Evolutionary conservation across 2,329 filamentous ascomycete species (phyloP).

Genomic region (Fusarium keratoplasticum): DNA sequence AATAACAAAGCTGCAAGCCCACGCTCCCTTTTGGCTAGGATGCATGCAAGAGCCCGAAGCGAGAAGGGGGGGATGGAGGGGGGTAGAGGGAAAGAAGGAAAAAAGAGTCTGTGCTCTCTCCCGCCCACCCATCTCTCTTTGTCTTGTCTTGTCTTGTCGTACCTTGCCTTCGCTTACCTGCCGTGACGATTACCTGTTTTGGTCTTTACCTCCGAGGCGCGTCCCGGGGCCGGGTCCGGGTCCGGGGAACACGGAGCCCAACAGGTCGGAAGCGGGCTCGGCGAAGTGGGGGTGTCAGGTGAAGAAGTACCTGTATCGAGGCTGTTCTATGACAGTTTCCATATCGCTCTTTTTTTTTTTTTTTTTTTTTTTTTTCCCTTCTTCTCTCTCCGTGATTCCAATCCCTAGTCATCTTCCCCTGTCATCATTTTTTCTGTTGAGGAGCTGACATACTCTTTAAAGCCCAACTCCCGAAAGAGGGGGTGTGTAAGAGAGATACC

Average conservation of each 20-base stretch:
- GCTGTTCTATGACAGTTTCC: neutral
- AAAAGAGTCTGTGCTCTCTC: conserved; percentile 4
- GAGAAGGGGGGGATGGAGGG: neutral
- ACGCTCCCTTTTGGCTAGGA: neutral
- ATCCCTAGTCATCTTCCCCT: neutral
- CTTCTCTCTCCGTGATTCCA: neutral
- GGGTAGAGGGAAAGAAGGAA: neutral
- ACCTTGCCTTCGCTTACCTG: neutral
- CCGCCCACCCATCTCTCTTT: neutral
- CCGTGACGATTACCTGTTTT: conserved; percentile 25
- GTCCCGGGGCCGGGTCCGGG: conserved; percentile 19
- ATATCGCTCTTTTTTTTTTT: neutral
- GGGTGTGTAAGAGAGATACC: neutral
- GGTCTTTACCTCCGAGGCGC: conserved; percentile 19
- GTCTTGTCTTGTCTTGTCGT: neutral
- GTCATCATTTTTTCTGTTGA: neutral
- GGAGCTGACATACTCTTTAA: neutral
- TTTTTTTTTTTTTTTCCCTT: neutral
- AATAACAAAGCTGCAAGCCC: neutral
- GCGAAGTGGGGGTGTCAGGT: neutral
- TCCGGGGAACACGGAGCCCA: conserved; percentile 12
- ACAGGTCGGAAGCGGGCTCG: conserved; percentile 19
- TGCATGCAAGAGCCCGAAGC: neutral
- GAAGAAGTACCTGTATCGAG: neutral
- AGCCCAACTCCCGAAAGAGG: neutral